Conservation (phyloP, 371 early-diverging fungal genomes). For the Apophysomyces sp. region DNA sequence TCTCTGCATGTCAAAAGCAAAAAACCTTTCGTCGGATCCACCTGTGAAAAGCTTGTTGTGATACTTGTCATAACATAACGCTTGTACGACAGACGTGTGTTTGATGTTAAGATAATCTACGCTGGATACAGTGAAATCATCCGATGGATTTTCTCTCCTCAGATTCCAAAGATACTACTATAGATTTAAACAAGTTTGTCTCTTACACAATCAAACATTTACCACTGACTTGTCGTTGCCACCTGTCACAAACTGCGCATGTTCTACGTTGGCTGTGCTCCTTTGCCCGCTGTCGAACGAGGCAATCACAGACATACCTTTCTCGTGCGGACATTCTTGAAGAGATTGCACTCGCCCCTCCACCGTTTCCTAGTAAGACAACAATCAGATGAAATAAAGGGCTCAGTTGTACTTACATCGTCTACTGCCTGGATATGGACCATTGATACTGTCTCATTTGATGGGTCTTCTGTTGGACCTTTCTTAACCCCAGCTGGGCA, state of each 20-base stretch:
- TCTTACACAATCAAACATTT: neutral
- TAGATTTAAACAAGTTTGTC: neutral
- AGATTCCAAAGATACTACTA: conserved; percentile 20
- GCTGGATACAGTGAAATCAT: conserved; percentile 7
- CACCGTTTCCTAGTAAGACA: conserved; percentile 14
- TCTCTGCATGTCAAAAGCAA: conserved; percentile 21
- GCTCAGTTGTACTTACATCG: conserved; percentile 1
- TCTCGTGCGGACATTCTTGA: conserved; percentile 27
- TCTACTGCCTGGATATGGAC: conserved; percentile 13
- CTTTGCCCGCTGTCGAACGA: conserved; percentile 14
- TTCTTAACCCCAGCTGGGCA: conserved; percentile 10
- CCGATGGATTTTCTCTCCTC: conserved; percentile 3
- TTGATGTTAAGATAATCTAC: conserved; percentile 15
- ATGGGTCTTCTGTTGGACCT: neutral
- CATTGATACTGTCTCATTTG: conserved; percentile 11
- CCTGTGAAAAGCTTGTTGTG: conserved; percentile 23
- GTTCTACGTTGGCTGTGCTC: conserved; percentile 9
- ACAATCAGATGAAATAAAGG: neutral
- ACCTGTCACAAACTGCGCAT: conserved; percentile 34
- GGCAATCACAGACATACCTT: conserved; percentile 19
- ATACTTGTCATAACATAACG: conserved; percentile 22
- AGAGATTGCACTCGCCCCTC: conserved; percentile 23
- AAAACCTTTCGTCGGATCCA: conserved; percentile 28
- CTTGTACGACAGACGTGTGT: conserved; percentile 26
- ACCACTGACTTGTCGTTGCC: conserved; percentile 36